Percentiles rank a stretch among this genome's conserved stretches.
Evolutionary conservation across 1,139 yeast species (phyloP).

Genomic region (Debaryomyces subglobosus): DNA sequence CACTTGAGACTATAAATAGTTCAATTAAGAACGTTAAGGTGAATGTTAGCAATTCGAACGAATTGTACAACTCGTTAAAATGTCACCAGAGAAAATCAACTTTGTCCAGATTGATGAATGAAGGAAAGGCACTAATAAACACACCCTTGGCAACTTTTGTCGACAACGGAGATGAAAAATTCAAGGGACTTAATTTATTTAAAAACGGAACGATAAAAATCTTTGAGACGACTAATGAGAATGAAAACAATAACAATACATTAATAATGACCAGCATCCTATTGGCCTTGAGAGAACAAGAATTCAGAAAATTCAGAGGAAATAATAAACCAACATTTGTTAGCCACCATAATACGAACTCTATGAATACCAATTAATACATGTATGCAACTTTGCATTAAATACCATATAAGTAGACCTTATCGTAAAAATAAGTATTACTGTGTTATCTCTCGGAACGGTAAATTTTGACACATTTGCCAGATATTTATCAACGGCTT

Average conservation of each 20-base stretch:
- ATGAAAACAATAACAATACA: slow-evolving; percentile 24
- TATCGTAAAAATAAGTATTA: no score
- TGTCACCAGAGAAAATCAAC: slow-evolving; percentile 17
- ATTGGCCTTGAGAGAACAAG: slow-evolving; percentile 43
- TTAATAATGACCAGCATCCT: slow-evolving; percentile 33
- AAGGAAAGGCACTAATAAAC: slow-evolving; percentile 20
- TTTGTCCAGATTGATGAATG: slow-evolving; percentile 15
- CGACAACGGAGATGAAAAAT: slow-evolving; percentile 31
- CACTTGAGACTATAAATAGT: slow-evolving; percentile 8
- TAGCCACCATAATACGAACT: background rate
- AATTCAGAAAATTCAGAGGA: slow-evolving; percentile 41
- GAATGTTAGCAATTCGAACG: slow-evolving; percentile 14
- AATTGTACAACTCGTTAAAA: slow-evolving; percentile 19
- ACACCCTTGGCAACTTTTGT: slow-evolving; percentile 36
- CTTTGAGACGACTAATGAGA: slow-evolving; percentile 24
- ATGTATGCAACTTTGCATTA: background rate
- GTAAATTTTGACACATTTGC: background rate
- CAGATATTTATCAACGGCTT: background rate
- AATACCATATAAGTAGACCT: background rate
- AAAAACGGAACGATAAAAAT: slow-evolving; percentile 35
- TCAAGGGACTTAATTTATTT: slow-evolving; percentile 24
- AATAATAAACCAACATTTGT: slow-evolving; percentile 25
- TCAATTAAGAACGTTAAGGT: slow-evolving; percentile 18
- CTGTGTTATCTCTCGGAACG: background rate
- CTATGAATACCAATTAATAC: background rate